Conservation (phyloP, 306 rosid genomes). For the Prunus fruticosa region DNA sequence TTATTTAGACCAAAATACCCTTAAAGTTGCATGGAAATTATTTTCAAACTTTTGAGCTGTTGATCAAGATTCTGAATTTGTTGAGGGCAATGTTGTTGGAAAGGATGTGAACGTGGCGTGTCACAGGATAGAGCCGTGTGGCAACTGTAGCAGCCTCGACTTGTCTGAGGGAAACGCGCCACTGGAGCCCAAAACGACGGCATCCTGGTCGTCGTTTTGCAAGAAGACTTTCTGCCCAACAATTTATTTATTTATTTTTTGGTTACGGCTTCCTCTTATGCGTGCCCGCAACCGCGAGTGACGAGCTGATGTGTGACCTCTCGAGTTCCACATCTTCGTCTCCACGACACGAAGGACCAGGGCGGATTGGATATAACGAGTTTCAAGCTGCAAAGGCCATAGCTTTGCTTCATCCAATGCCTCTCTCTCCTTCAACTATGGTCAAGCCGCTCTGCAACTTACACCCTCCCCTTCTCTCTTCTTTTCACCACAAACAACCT, state of each 20-base stretch:
- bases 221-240: neutral
- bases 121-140: slow-evolving; percentile 40
- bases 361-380: neutral
- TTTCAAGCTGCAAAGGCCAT: neutral
- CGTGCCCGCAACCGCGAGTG: neutral
- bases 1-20: slow-evolving; percentile 28
- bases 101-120: slow-evolving; percentile 29
- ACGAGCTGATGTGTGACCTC: neutral
- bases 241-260: neutral
- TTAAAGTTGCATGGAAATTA: neutral
- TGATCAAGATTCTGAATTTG: neutral
- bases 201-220: slow-evolving; percentile 11
- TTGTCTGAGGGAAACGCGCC: slow-evolving; percentile 12
- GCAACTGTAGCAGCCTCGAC: slow-evolving; percentile 12
- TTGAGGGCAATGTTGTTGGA: neutral
- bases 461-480: slow-evolving; percentile 30
- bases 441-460: slow-evolving; percentile 40
- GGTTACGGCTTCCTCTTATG: neutral
- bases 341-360: neutral
- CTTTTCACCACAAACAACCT: slow-evolving; percentile 24
- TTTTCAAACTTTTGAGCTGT: no score
- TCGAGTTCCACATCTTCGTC: slow-evolving; percentile 17
- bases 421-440: slow-evolving; percentile 35
- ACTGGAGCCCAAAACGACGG: slow-evolving; percentile 18
- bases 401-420: neutral